Conservation (phyloP, 345 rosid species). For the Populus alba region DNA sequence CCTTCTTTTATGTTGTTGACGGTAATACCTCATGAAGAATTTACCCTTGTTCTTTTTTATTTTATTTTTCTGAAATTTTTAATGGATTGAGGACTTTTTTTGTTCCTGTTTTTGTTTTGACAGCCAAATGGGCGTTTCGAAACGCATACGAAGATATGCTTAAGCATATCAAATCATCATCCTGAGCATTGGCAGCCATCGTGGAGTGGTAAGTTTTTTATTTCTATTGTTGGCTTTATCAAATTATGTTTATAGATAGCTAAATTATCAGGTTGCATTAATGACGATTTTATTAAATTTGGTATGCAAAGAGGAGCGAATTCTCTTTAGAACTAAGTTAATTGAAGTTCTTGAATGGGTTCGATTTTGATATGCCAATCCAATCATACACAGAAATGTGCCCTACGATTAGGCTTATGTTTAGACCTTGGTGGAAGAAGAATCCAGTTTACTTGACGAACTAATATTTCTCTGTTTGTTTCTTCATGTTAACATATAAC, state of each 20-base stretch:
- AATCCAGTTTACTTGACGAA: background rate
- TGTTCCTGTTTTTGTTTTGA: background rate
- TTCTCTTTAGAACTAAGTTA: background rate
- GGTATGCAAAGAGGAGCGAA: background rate
- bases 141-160: conserved; percentile 88
- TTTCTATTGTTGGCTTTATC: background rate
- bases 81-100: background rate
- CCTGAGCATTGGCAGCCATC: conserved; percentile 99
- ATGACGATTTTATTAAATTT: background rate
- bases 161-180: conserved; percentile 95
- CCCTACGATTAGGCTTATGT: background rate
- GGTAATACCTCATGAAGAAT: conserved; percentile 32
- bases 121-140: conserved; percentile 97
- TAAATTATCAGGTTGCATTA: background rate
- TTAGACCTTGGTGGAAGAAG: background rate
- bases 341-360: background rate
- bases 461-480: background rate
- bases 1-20: conserved; percentile 92
- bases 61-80: background rate
- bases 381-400: too few species aligned
- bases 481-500: background rate
- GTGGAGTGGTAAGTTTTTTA: conserved; percentile 77
- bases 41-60: background rate
- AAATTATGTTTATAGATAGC: background rate
- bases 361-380: background rate